A percentile compares a stretch with the other conserved stretches of the same genome.
Evolutionary conservation across 1,284 basidiomycete species (phyloP).

Genomic region (Rhodotorula sp.): DNA sequence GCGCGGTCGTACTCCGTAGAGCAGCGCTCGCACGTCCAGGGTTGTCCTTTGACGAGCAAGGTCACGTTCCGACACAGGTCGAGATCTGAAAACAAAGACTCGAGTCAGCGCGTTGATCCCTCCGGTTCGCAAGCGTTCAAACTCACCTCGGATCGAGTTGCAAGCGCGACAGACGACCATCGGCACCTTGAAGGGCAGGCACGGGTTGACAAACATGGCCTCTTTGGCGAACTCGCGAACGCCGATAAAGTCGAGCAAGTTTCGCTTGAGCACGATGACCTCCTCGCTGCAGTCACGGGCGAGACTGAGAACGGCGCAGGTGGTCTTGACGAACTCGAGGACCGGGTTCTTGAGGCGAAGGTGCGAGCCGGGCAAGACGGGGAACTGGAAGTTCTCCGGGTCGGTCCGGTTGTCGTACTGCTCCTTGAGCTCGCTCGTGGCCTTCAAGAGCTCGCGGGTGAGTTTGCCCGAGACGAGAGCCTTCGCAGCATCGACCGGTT

Average conservation of each 20-base stretch:
- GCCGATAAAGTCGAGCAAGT: constrained; percentile 82
- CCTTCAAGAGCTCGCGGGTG: constrained; percentile 75
- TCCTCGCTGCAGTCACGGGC: constrained; percentile 78
- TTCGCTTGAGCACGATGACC: constrained; percentile 83
- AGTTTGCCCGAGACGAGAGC: constrained; percentile 78
- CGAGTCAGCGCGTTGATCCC: no score
- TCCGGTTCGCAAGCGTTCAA: neutral
- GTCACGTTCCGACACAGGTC: constrained; percentile 94
- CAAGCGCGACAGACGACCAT: constrained; percentile 90
- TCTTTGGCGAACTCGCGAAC: constrained; percentile 75
- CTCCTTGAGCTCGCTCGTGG: constrained; percentile 58
- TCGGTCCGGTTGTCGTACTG: constrained; percentile 62
- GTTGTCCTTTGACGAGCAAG: constrained; percentile 56
- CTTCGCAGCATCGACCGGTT: constrained; percentile 58
- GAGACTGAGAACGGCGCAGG: constrained; percentile 76
- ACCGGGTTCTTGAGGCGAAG: constrained; percentile 71
- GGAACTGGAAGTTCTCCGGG: constrained; percentile 69
- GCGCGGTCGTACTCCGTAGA: constrained; percentile 82
- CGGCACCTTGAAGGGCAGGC: constrained; percentile 80
- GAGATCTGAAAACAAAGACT: constrained; percentile 52
- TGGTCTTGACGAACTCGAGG: constrained; percentile 87
- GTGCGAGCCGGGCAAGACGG: constrained; percentile 81
- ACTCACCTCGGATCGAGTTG: constrained; percentile 65
- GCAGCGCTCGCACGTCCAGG: constrained; percentile 58
- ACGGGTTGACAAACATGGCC: constrained; percentile 85